Conservation (phyloP, 169 alveolate genomes). For the Plasmodium blacklocki region DNA sequence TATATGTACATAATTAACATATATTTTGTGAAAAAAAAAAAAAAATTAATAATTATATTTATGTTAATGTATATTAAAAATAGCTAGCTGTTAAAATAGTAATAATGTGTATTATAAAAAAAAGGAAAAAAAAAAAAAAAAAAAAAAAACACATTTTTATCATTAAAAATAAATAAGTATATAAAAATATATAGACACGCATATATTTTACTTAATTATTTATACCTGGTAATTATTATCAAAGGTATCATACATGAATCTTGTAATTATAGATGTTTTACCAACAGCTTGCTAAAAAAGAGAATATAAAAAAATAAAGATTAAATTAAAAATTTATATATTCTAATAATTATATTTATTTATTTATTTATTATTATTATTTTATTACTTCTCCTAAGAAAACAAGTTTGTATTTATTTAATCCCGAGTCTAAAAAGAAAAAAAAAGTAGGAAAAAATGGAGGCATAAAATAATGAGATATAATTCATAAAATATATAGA, state of each 20-base stretch:
- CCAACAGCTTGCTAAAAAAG: constrained; percentile 95
- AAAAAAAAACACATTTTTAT: no score
- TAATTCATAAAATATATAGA: no score
- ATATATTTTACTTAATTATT: not conserved
- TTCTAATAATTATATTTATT: not conserved
- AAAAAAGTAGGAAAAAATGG: not conserved
- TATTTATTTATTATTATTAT: not conserved
- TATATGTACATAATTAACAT: not conserved
- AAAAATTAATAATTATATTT: no score
- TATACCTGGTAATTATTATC: constrained; percentile 95
- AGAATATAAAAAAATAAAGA: constrained; percentile 16
- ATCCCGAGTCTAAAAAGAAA: constrained; percentile 65
- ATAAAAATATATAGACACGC: not conserved
- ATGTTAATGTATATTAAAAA: no score
- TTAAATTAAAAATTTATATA: constrained; percentile 1
- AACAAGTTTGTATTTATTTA: constrained; percentile 93
- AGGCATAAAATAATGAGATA: not conserved
- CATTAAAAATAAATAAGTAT: no score
- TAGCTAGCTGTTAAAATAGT: not conserved
- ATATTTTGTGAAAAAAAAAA: no score
- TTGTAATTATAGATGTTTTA: constrained; percentile 97
- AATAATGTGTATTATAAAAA: not conserved
- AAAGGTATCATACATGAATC: constrained; percentile 97
- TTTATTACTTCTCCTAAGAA: constrained; percentile 92
- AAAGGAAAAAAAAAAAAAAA: not conserved